Evolutionary conservation across 2,329 filamentous ascomycete species (phyloP).

Genomic region (Alternaria sp.): DNA sequence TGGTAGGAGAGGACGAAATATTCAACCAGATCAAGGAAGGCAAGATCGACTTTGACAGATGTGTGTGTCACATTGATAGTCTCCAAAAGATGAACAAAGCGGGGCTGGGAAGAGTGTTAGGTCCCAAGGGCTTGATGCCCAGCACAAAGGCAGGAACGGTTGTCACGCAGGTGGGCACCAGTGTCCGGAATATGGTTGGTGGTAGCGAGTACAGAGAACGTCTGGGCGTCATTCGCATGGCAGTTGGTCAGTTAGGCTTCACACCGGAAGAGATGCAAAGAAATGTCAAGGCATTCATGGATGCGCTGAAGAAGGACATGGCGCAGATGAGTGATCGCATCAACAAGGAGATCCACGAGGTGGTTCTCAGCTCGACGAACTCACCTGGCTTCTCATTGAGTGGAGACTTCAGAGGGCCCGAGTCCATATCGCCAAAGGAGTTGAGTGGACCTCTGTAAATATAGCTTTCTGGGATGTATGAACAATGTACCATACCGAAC

Average conservation of each 20-base stretch:
- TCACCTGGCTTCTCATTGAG: constrained; percentile 87
- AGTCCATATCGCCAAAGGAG: constrained; percentile 53
- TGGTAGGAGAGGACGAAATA: constrained; percentile 85
- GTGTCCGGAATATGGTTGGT: constrained; percentile 83
- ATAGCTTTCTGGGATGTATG: constrained; percentile 39
- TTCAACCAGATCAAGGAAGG: constrained; percentile 82
- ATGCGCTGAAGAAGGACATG: constrained; percentile 80
- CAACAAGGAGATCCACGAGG: constrained; percentile 77
- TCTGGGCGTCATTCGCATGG: constrained; percentile 82
- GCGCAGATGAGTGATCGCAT: constrained; percentile 69
- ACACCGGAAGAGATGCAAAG: constrained; percentile 84
- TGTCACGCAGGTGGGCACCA: constrained; percentile 77
- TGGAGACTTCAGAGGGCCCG: constrained; percentile 72
- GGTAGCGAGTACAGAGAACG: constrained; percentile 88
- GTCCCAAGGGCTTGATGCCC: constrained; percentile 93
- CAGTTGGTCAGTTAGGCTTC: constrained; percentile 90
- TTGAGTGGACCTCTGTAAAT: constrained; percentile 46
- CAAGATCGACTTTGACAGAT: constrained; percentile 85
- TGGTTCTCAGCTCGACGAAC: constrained; percentile 86
- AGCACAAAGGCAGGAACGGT: constrained; percentile 88
- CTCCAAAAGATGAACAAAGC: constrained; percentile 83
- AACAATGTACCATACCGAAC: constrained; percentile 53
- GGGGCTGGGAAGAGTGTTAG: constrained; percentile 79
- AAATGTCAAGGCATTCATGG: constrained; percentile 83
- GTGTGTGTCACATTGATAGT: constrained; percentile 84